These are phyloP conservation scores for Cladosporium colombiae DNA, from an alignment of 2,329 filamentous ascomycete species.

Conservation along the genomic window DNA sequence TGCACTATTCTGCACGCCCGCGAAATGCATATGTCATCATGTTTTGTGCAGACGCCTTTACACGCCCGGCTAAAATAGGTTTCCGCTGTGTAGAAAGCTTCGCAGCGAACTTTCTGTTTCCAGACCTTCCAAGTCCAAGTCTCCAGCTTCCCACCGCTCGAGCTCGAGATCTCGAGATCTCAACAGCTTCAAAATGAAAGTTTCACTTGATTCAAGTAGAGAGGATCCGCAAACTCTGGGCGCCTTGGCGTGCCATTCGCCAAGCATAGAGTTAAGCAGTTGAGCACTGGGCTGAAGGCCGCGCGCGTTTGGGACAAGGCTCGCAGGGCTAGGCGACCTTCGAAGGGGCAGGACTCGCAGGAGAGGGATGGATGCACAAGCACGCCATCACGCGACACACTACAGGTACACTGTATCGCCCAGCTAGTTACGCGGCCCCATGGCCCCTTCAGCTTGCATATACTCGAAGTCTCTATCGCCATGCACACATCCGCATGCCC, in stretches of 20 bases:
- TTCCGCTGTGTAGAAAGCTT: not conserved
- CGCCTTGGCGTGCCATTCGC: not conserved
- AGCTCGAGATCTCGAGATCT: conserved; percentile 8
- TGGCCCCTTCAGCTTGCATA: not conserved
- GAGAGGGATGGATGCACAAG: conserved; percentile 11
- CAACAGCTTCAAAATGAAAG: not conserved
- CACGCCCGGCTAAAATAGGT: not conserved
- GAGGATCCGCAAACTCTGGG: not conserved
- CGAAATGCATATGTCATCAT: not conserved
- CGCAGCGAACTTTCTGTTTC: not conserved
- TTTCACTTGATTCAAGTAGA: conserved; percentile 8
- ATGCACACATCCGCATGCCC: not conserved
- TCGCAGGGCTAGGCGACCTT: conserved; percentile 1
- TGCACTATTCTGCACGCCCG: not conserved
- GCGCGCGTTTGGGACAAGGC: conserved; percentile 6
- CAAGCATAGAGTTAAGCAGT: conserved; percentile 6
- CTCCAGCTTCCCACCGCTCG: not conserved
- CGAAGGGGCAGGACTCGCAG: not conserved
- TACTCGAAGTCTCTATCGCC: not conserved
- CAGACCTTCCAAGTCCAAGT: not conserved
- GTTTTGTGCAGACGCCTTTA: not conserved
- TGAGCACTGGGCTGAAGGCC: conserved; percentile 5
- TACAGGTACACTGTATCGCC: not conserved
- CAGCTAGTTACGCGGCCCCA: conserved; percentile 4
- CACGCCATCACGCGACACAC: conserved; percentile 3